Evolutionary conservation across 169 alveolate genomes (phyloP), one percentile per base, ranked within the genome.

Genomic region (Babesia ovis): DNA sequence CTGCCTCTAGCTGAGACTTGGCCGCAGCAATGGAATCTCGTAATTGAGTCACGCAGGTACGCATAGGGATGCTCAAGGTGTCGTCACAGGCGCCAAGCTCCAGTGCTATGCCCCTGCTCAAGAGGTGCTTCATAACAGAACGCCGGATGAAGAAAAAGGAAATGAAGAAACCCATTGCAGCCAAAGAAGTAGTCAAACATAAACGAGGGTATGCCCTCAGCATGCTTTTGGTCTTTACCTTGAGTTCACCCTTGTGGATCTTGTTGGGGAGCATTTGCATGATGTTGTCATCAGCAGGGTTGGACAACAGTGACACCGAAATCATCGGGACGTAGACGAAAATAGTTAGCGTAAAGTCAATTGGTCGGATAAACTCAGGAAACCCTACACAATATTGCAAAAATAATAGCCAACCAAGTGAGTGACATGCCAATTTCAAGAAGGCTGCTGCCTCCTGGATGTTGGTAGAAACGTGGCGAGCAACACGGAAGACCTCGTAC

Each of bases 201-300:
- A 61, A 60, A 66, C 86, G 4, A 39, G 68, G 54, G 73, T 77
- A 69, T 9, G 64, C 64, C 31, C 86, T 43, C 25, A 77, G 57
- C 81, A 61, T 50, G 64, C 64, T 64, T 14, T 58, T 41, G 16
- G 34, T 22, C 35, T 39, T 77, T 25, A 42, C 34, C 25, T 46
- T 41, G 41, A 57, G 58, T 1, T 43, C 60, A 4, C 37, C 62
- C 23, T 20, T 70, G 22, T 61, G 67, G 11, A 73, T 60, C 48
- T 70, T 80, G 72, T 58, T 80, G 14, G 88, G 88, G 67, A 80
- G 45, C 46, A 53, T 58, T 67, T 69, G 59, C 88, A 80, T 80
- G 31, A 70, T 57, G 22, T 58, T 46, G 43, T 71, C 76, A 42
- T 27, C 46, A 31, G 77, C 42, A 23, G 88, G 88, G 73, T 66